Base-by-base conservation (phyloP, 345 rosid genomes). In the Excoecaria agallocha region DNA sequence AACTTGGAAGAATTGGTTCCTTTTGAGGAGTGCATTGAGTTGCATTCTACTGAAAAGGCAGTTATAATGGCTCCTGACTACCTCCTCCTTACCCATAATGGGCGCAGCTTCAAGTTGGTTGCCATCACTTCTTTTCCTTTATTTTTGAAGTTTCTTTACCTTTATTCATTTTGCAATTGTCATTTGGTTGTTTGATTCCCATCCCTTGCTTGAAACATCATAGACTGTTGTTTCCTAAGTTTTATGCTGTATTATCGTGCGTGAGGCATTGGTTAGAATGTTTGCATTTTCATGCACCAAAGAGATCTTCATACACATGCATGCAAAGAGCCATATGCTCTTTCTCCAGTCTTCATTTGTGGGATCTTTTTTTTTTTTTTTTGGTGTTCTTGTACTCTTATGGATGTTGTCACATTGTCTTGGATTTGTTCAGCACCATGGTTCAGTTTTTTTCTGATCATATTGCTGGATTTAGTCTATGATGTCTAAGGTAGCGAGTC, bases 51-150 rank as follows among this genome's bases (percentile, higher is more conserved):
- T 58, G 88, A 85, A 13, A 87, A 87, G 77, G 73, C 84, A 54
- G 88, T 91, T 79, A 91, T 91, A 72, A 86, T 82, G 84, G 85
- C 87, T 83, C 97, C 99, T 24, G 96, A 91, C 58, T 91, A 89
- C 83, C 88, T 93, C 79, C 93, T 91, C 77, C 97, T 95, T 66
- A 90, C 96, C 60, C 84, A 91, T 76, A 93, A 95, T 8, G 97
- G 98, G 66, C 92, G 97, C 46, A 87, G 85, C 89, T 93, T 93
- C 97, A 95, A 91, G 99, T 93, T 68, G 85, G 99, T 89, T 66
- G 54, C 61, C 81, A 69, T 55, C 55, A 76, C 70, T 80, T 51
- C 76, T 61, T 60, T 78, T 52, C 57, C 56, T 77, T 69, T 63
- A 7, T 25, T 55, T 37, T 73, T 30, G 3, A 8, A 62, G 61